phyloP scores from a whole-genome alignment of 2,329 filamentous ascomycete species.

The Cryoendolithus antarcticus region DNA sequence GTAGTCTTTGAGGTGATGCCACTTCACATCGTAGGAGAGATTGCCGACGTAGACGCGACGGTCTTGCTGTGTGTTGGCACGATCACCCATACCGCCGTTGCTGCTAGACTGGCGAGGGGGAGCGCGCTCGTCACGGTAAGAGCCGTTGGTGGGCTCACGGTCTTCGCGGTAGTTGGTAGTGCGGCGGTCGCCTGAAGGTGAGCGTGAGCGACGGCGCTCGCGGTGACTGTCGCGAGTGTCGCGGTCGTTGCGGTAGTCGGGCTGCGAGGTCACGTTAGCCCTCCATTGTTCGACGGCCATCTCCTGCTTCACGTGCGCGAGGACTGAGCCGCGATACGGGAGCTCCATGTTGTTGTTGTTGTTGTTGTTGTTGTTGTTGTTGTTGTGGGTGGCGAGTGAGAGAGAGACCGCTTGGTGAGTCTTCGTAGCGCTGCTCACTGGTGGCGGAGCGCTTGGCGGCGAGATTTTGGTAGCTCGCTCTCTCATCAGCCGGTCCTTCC shows the following conservation, averaged over 20 bases:
- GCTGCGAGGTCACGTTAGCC: neutral
- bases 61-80: constrained; percentile 94
- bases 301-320: neutral
- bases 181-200: constrained; percentile 24
- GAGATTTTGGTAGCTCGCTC: no score
- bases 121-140: constrained; percentile 36
- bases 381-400: no score
- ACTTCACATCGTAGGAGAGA: constrained; percentile 98
- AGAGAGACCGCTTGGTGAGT: no score
- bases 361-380: neutral
- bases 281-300: neutral
- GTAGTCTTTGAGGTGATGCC: constrained; percentile 99
- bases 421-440: no score
- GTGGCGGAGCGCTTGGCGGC: neutral
- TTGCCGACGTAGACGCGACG: constrained; percentile 99
- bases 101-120: constrained; percentile 45
- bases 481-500: no score
- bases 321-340: neutral
- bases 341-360: neutral
- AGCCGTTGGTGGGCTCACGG: constrained; percentile 66
- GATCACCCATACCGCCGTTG: constrained; percentile 49
- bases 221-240: neutral
- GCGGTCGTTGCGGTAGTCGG: constrained; percentile 1
- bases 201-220: constrained; percentile 5
- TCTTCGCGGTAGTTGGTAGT: constrained; percentile 25